Base-by-base conservation (phyloP, 495 filamentous ascomycete genomes). In the Lichenothelia convexa region DNA sequence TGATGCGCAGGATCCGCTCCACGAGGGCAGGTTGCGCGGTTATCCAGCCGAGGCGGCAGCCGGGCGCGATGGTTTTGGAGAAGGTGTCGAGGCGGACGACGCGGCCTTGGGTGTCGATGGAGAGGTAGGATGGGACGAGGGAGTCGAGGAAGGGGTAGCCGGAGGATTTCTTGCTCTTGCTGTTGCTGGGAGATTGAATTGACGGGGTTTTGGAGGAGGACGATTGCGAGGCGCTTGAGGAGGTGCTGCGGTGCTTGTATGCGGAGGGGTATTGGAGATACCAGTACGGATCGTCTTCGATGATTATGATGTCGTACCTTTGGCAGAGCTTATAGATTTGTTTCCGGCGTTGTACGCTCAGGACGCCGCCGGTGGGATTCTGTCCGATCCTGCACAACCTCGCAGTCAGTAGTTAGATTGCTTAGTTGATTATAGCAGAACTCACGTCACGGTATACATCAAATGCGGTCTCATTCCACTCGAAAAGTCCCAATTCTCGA, bases 281-380 rank as follows among this genome's bases (percentile, higher is more conserved):
- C 81, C 84, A 95, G 58, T 95, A 95, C 2, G 87, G 87, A 38
- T 92, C 85, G 50, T 95, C 87, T 57, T 95, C 87, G 44, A 91
- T 60, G 42, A 94, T 93, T 47, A 93, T 71, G 39, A 95, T 72
- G 54, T 95, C 84, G 55, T 82, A 89, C 46, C 71, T 71, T 45
- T 70, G 70, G 59, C 83, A 93, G 23, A 93, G 51, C 5, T 63
- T 66, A 54, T 93, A 93, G 31, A 93, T 68, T 33, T 80, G 74
- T 41, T 69, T 77, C 37, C 80, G 67, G 22, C 87, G 73, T 40
- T 73, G 55, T 3, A 86, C 43, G 15, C 73, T 71, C 3, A 86
- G 56, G 1, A 76, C 74, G 13, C 73, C 72, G 26, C 80, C 75
- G 0, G 87, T 92, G 1, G 86, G 87, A 49, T 95, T 95, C 46